Conservation (phyloP, 176 grass and related monocot genomes). For the Sorghum bicolor region DNA sequence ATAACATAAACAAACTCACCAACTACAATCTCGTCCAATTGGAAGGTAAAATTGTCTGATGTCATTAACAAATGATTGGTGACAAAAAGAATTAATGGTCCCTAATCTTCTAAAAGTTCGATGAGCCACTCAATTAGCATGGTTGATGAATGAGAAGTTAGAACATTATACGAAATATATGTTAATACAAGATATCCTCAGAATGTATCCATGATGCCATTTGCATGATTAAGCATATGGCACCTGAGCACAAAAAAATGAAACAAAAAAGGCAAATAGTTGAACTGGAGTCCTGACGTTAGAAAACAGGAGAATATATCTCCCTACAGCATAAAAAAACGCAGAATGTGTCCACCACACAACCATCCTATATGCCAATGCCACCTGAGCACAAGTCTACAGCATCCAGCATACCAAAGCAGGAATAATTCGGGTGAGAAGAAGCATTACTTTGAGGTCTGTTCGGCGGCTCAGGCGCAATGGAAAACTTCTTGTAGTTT, state of each 20-base stretch:
- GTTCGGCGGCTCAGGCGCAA: conserved; percentile 87
- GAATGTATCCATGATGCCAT: not conserved
- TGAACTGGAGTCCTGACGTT: not conserved
- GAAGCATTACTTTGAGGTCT: conserved; percentile 77
- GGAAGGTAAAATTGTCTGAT: not conserved
- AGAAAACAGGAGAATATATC: not conserved
- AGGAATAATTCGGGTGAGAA: conserved; percentile 1
- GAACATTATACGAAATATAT: not conserved
- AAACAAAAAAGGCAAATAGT: not conserved
- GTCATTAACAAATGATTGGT: conserved; percentile 18
- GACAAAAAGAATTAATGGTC: not conserved
- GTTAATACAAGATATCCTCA: not conserved
- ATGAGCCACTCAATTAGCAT: not conserved
- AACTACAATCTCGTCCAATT: not conserved
- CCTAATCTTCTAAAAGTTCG: conserved; percentile 3
- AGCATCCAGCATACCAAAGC: not conserved
- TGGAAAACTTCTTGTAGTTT: conserved; percentile 78
- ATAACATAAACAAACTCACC: not conserved
- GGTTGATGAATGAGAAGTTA: conserved; percentile 3
- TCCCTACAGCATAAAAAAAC: not conserved
- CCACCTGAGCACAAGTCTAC: not conserved
- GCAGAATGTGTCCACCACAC: not conserved
- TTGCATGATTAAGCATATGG: not conserved
- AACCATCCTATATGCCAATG: conserved; percentile 1
- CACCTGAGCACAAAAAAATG: not conserved